Percentiles rank a stretch among this genome's conserved stretches.
phyloP scores from a whole-genome alignment of 2,329 filamentous ascomycete genomes.

The Pleomassaria siparia region DNA sequence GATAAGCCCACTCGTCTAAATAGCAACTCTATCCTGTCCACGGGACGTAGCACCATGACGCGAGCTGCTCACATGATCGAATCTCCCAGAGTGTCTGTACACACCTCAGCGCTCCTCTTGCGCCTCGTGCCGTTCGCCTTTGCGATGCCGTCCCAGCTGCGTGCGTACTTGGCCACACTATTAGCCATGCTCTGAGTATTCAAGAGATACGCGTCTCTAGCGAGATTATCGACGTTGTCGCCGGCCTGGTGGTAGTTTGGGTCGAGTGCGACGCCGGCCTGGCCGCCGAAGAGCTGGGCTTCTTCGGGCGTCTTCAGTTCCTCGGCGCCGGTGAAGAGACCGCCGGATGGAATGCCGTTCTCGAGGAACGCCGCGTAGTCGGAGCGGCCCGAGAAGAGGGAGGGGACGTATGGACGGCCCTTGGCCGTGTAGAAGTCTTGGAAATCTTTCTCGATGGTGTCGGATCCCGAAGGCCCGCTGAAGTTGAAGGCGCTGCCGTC shows the following conservation, averaged over 20 bases:
- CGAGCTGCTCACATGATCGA: constrained; percentile 29
- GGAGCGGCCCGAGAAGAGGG: constrained; percentile 42
- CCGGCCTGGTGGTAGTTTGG: constrained; percentile 42
- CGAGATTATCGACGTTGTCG: constrained; percentile 41
- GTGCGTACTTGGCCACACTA: constrained; percentile 41
- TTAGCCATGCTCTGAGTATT: constrained; percentile 45
- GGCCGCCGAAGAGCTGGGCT: constrained; percentile 39
- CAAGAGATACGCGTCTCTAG: constrained; percentile 39
- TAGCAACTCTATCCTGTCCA: constrained; percentile 8
- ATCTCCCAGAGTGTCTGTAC: constrained; percentile 21
- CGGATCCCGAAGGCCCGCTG: constrained; percentile 38
- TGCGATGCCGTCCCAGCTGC: constrained; percentile 40
- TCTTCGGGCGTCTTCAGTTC: constrained; percentile 43
- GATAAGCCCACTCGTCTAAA: constrained; percentile 7
- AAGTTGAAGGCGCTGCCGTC: constrained; percentile 43
- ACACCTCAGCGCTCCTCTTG: constrained; percentile 34
- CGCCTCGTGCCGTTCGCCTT: constrained; percentile 26
- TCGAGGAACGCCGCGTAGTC: constrained; percentile 47
- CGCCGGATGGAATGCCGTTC: constrained; percentile 43
- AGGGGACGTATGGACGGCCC: constrained; percentile 34
- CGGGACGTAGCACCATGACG: constrained; percentile 21
- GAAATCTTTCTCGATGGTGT: constrained; percentile 39
- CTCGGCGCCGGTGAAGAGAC: constrained; percentile 46
- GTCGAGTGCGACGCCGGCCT: constrained; percentile 41
- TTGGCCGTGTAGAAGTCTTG: constrained; percentile 40